Conservation (phyloP, 2,329 filamentous ascomycete genomes). For the Neofusicoccum umdonicola region DNA sequence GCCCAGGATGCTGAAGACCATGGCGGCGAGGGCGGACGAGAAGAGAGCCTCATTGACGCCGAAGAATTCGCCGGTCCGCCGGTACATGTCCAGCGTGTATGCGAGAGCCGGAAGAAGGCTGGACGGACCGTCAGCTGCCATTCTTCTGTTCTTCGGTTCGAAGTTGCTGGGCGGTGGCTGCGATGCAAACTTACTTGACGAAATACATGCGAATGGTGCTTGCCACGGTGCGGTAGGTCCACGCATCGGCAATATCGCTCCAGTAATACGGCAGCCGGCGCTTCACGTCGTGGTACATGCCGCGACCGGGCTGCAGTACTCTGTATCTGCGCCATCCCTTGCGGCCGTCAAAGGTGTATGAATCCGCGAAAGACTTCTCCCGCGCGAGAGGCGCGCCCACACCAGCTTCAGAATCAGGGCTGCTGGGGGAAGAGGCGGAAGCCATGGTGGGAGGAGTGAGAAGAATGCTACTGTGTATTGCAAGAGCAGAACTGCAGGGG, state of each 20-base stretch:
- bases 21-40: conserved; percentile 54
- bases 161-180: no score
- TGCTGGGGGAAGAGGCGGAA: not conserved
- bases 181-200: conserved; percentile 45
- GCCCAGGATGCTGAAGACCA: conserved; percentile 53
- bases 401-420: not conserved
- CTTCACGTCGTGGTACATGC: conserved; percentile 56
- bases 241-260: conserved; percentile 56
- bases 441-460: not conserved
- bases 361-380: conserved; percentile 23
- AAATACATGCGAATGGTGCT: conserved; percentile 60
- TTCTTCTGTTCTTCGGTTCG: conserved; percentile 4
- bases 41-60: conserved; percentile 58
- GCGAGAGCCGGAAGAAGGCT: conserved; percentile 58
- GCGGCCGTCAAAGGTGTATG: conserved; percentile 36
- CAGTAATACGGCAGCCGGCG: conserved; percentile 55
- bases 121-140: not conserved
- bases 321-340: conserved; percentile 44
- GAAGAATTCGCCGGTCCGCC: conserved; percentile 54
- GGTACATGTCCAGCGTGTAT: conserved; percentile 58
- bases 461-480: not conserved
- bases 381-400: conserved; percentile 25
- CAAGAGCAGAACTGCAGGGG: not conserved
- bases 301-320: conserved; percentile 45
- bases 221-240: conserved; percentile 55